A percentile compares a stretch with the other conserved stretches of the same genome.
phyloP scores from a whole-genome alignment of 495 filamentous ascomycete genomes.

The Parathielavia hyrcaniae region DNA sequence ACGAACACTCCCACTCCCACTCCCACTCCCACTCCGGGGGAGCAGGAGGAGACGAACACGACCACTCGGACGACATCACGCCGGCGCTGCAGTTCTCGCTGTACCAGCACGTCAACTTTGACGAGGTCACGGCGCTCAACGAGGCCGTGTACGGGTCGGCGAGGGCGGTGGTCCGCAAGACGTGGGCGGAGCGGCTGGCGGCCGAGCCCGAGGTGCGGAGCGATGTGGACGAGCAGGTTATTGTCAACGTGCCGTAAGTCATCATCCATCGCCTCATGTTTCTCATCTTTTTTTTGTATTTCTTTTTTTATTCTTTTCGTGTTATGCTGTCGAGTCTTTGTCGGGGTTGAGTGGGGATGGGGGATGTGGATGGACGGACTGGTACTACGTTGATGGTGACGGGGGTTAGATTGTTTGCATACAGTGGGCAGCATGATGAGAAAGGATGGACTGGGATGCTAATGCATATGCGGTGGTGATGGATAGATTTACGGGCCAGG shows the following conservation, averaged over 20 bases:
- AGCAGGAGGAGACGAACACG: constrained; percentile 25
- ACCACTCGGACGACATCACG: constrained; percentile 80
- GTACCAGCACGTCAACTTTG: constrained; percentile 87
- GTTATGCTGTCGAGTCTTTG: neutral
- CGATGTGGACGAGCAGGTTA: constrained; percentile 85
- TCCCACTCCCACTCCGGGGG: constrained; percentile 17
- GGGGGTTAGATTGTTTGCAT: too few species aligned
- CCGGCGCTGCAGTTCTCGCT: constrained; percentile 82
- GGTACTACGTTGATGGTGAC: neutral
- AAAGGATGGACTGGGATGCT: too few species aligned
- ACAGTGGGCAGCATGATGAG: too few species aligned
- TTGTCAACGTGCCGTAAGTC: constrained; percentile 84
- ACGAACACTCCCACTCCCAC: constrained; percentile 38
- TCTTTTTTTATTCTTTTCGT: constrained; percentile 8
- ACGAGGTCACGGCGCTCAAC: constrained; percentile 77
- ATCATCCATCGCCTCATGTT: constrained; percentile 16
- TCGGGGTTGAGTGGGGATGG: neutral
- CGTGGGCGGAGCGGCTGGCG: constrained; percentile 73
- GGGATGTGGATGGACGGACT: neutral
- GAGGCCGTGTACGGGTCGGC: constrained; percentile 64
- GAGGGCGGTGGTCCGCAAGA: constrained; percentile 73
- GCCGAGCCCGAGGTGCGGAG: constrained; percentile 69
- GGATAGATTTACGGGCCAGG: constrained; percentile 80
- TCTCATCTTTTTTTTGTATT: constrained; percentile 1
- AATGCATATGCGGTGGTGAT: neutral